Base-by-base conservation (phyloP, 805 yeast genomes). In the Candida montana region DNA sequence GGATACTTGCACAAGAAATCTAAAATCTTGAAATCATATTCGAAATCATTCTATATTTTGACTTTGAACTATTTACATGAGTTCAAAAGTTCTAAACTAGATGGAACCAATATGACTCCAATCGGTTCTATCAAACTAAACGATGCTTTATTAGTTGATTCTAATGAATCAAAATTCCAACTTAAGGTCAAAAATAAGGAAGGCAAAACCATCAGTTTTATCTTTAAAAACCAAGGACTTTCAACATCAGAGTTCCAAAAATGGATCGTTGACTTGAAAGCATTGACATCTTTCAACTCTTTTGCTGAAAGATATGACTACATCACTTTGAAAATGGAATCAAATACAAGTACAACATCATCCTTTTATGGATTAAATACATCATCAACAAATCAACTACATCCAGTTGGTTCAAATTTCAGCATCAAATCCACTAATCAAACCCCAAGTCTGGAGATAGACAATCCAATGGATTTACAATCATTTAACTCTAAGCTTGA, bases 31-130 rank as follows among this genome's bases (percentile, higher is more conserved):
- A 90, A 90, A 67, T 82, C 88, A 20, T 93, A 89, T 62, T 76
- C 90, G 7, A 75, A 79, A 46, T 91, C 90, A 3, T 91, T 87
- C 77, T 91, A 85, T 61, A 95, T 91, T 13, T 69, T 91, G 48
- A 89, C 98, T 2, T 81, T 96, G 45, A 81, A 79, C 47, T 88
- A 77, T 53, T 65, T 91, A 35, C 97, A 93, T 59, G 99, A 91
- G 64, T 86, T 91, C 65, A 89, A 89, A 65, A 63, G 87, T 1
- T 60, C 77, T 3, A 95, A 90, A 59, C 69, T 95, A 37, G 78
- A 79, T 53, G 83, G 78, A 54, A 12, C 20, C 16, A 95, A 89
- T 58, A 76, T 83, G 28, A 57, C 69, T 11, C 96, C 97, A 2
- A 77, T 84, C 16, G 79, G 84, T 81, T 86, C 95, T 0, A 67